These are phyloP conservation scores for Aspergillus aculeatinus DNA, from an alignment of 2,329 filamentous ascomycete genomes.

Conservation along the genomic window DNA sequence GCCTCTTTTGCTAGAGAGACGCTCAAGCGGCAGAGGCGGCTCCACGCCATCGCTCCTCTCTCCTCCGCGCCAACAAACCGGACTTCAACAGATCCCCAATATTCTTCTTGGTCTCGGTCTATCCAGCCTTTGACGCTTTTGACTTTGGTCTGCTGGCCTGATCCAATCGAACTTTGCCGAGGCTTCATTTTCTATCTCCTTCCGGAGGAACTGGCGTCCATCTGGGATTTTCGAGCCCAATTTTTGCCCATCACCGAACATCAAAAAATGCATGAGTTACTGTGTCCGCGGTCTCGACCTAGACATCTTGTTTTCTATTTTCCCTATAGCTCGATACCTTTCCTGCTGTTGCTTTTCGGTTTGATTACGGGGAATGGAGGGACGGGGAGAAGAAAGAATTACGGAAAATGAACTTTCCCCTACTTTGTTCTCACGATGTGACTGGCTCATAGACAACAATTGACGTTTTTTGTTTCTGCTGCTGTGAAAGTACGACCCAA, in stretches of 20 bases:
- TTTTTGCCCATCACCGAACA: slow-evolving; percentile 2
- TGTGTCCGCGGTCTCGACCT: slow-evolving; percentile 8
- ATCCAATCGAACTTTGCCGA: slow-evolving; percentile 6
- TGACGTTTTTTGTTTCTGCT: background rate
- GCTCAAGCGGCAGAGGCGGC: background rate
- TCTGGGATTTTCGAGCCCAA: background rate
- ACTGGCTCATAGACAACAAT: slow-evolving; percentile 24
- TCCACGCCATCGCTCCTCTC: background rate
- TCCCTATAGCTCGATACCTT: slow-evolving; percentile 1
- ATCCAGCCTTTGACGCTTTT: slow-evolving; percentile 8
- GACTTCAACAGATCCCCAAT: background rate
- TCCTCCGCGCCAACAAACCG: background rate
- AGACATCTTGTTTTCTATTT: slow-evolving; percentile 11
- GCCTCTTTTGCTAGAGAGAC: background rate
- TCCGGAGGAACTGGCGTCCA: slow-evolving; percentile 7
- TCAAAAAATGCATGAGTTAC: background rate
- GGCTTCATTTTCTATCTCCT: slow-evolving; percentile 2
- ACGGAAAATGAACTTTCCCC: background rate
- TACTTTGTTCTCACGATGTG: slow-evolving; percentile 9
- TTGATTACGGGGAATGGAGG: slow-evolving; percentile 12
- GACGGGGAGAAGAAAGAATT: slow-evolving; percentile 8
- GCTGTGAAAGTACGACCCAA: background rate
- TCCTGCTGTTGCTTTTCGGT: slow-evolving; percentile 3
- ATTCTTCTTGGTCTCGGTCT: background rate
- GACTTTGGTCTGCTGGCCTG: slow-evolving; percentile 25